Conservation (phyloP, 306 rosid species). For the Cicer yamashitae region DNA sequence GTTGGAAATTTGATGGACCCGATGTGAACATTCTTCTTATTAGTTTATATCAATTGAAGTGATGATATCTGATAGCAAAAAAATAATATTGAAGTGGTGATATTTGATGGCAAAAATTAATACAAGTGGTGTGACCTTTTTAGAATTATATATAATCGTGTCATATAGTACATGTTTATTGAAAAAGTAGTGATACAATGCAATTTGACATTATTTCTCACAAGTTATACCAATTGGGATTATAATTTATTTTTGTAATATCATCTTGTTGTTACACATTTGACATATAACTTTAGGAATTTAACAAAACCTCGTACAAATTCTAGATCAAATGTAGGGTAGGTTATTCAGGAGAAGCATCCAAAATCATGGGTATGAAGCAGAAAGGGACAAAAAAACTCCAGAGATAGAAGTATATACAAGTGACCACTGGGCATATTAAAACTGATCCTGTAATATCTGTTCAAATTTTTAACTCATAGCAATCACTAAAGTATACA, state of each 20-base stretch:
- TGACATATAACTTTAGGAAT: neutral
- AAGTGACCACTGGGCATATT: neutral
- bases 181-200: neutral
- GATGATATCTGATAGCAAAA: neutral
- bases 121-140: constrained; percentile 8
- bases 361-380: constrained; percentile 1
- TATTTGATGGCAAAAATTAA: constrained; percentile 9
- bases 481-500: neutral
- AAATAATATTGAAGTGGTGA: neutral
- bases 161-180: neutral
- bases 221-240: neutral
- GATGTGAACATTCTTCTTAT: constrained; percentile 13
- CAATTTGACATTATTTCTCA: neutral
- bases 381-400: constrained; percentile 1
- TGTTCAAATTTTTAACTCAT: neutral
- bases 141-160: neutral
- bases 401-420: neutral
- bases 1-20: constrained; percentile 23
- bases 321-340: constrained; percentile 19
- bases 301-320: neutral
- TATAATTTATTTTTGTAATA: constrained; percentile 7
- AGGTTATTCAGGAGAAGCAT: neutral
- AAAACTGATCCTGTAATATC: neutral
- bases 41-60: constrained; percentile 28
- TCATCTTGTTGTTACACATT: neutral